These are phyloP conservation scores for Schwanniomyces sp. DNA, from an alignment of 805 yeast genomes.

Conservation along the genomic window DNA sequence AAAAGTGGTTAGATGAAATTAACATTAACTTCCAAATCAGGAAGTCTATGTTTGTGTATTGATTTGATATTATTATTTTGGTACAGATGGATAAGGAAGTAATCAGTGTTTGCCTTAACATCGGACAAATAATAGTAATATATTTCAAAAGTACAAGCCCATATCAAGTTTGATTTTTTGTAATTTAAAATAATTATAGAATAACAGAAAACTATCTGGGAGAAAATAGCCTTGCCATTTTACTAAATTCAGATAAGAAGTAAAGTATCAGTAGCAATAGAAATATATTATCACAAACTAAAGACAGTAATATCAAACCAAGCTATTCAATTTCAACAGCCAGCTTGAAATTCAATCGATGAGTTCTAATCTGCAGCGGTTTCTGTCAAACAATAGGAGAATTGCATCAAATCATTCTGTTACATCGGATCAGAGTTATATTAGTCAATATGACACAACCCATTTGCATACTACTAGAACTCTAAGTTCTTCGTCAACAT, in stretches of 20 bases:
- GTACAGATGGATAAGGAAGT: not conserved
- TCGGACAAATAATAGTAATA: too few species aligned
- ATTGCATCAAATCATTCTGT: slow-evolving; percentile 12
- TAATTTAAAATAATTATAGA: too few species aligned
- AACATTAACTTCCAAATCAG: not conserved
- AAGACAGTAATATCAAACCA: not conserved
- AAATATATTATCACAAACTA: not conserved
- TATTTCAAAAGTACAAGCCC: too few species aligned
- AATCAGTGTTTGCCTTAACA: too few species aligned
- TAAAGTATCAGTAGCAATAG: too few species aligned
- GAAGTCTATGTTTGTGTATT: not conserved
- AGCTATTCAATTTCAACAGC: too few species aligned
- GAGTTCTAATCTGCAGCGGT: slow-evolving; percentile 4
- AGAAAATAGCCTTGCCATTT: too few species aligned
- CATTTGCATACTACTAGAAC: slow-evolving; percentile 26
- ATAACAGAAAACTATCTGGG: too few species aligned
- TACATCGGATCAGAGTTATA: slow-evolving; percentile 8
- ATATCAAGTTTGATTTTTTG: too few species aligned
- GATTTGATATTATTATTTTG: not conserved
- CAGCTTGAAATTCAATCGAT: not conserved
- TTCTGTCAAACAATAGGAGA: slow-evolving; percentile 6
- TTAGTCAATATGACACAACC: slow-evolving; percentile 15
- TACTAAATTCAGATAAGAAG: too few species aligned
- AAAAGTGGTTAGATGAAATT: not conserved
- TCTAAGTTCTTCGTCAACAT: slow-evolving; percentile 35